phyloP scores from a whole-genome alignment of 2,329 filamentous ascomycete species.

The Knufia fluminis region DNA sequence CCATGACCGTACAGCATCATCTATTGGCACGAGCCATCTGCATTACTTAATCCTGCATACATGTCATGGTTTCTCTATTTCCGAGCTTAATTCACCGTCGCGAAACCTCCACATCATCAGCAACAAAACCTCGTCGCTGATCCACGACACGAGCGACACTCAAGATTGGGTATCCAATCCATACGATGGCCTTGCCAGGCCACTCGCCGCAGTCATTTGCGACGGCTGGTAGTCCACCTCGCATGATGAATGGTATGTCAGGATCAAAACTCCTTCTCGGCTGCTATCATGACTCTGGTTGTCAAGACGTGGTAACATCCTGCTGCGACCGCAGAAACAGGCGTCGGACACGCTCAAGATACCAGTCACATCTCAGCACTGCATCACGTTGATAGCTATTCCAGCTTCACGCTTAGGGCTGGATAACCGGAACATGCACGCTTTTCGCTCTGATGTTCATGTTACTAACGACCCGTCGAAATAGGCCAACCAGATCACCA shows the following conservation, averaged over 20 bases:
- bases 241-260: conserved; percentile 18
- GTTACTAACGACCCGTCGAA: not conserved
- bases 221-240: conserved; percentile 18
- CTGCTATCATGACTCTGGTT: not conserved
- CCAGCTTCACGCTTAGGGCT: too few relatives aligned
- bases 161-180: not conserved
- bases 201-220: conserved; percentile 20
- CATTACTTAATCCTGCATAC: conserved; percentile 5
- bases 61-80: conserved; percentile 9
- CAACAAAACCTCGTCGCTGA: not conserved
- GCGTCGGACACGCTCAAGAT: not conserved
- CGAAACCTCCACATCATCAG: conserved; percentile 9
- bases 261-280: not conserved
- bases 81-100: conserved; percentile 6
- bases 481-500: conserved; percentile 20
- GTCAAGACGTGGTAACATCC: not conserved
- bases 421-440: too few relatives aligned
- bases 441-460: too few relatives aligned
- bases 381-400: too few relatives aligned
- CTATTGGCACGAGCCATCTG: not conserved
- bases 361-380: not conserved
- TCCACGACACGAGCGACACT: not conserved
- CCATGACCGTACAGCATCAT: not conserved
- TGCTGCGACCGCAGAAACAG: not conserved
- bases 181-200: conserved; percentile 21